These are phyloP conservation scores for Wickerhamomyces alni DNA, from an alignment of 805 yeast genomes.

Conservation along the genomic window DNA sequence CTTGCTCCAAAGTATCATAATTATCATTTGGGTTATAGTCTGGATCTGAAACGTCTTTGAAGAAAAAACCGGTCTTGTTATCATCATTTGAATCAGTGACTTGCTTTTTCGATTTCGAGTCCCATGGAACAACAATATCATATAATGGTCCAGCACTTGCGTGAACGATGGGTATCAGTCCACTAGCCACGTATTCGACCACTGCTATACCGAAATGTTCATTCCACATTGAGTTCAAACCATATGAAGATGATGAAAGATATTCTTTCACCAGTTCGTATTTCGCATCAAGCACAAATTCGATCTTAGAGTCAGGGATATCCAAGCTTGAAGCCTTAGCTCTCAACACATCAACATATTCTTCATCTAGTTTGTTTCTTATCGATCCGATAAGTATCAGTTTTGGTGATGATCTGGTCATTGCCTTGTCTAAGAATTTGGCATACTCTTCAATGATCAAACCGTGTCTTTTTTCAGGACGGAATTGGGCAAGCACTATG, in stretches of 20 bases:
- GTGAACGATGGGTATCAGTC: constrained; percentile 84
- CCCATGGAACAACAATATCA: constrained; percentile 73
- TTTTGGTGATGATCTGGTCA: constrained; percentile 34
- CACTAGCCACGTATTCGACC: constrained; percentile 85
- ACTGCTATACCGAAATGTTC: constrained; percentile 98
- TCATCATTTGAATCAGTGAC: constrained; percentile 26
- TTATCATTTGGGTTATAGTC: constrained; percentile 38
- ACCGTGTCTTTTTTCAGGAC: constrained; percentile 90
- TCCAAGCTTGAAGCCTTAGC: constrained; percentile 35
- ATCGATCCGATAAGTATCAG: constrained; percentile 81
- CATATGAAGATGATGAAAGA: constrained; percentile 56
- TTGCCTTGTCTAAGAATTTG: constrained; percentile 34
- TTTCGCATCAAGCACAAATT: constrained; percentile 69
- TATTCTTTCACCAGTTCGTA: constrained; percentile 53
- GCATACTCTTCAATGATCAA: constrained; percentile 62
- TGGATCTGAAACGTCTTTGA: constrained; percentile 66
- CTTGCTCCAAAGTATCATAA: constrained; percentile 40
- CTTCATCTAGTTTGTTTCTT: constrained; percentile 60
- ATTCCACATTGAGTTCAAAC: constrained; percentile 98
- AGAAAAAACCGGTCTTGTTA: constrained; percentile 72
- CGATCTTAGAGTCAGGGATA: constrained; percentile 34
- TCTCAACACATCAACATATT: constrained; percentile 47
- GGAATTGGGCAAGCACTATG: constrained; percentile 73
- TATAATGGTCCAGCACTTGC: constrained; percentile 92
- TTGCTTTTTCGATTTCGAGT: constrained; percentile 24